These are phyloP conservation scores for Penicillium janthinellum DNA, from an alignment of 2,329 filamentous ascomycete species.

Conservation along the genomic window DNA sequence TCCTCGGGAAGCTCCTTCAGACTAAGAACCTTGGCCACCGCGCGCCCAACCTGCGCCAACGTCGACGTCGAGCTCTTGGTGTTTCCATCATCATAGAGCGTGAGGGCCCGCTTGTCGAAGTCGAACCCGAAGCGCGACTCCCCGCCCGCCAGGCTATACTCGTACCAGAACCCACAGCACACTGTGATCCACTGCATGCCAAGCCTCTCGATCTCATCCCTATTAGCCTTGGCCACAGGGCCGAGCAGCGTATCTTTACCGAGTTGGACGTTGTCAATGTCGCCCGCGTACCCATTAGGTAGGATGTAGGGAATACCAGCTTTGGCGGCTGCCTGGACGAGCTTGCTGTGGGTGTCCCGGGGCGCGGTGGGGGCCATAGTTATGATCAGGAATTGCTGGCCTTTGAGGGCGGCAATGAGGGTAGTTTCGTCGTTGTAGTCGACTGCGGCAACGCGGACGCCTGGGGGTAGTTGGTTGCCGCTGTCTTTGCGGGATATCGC, in stretches of 20 bases:
- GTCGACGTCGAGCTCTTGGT: conserved; percentile 47
- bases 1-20: conserved; percentile 48
- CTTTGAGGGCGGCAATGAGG: conserved; percentile 3
- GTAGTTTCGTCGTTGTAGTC: conserved; percentile 10
- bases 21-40: conserved; percentile 55
- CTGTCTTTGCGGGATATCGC: conserved; percentile 8
- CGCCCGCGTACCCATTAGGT: conserved; percentile 51
- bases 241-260: conserved; percentile 43
- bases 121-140: conserved; percentile 53
- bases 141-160: conserved; percentile 50
- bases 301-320: conserved; percentile 59
- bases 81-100: conserved; percentile 60
- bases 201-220: conserved; percentile 45
- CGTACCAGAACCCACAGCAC: conserved; percentile 56
- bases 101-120: conserved; percentile 45
- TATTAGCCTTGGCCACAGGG: conserved; percentile 21
- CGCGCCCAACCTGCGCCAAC: conserved; percentile 58
- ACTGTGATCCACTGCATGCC: conserved; percentile 51
- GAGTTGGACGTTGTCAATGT: conserved; percentile 35
- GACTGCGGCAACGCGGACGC: background rate
- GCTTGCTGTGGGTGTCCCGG: conserved; percentile 9
- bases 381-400: conserved; percentile 12
- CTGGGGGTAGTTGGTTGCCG: conserved; percentile 4
- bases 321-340: conserved; percentile 35
- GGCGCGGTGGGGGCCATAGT: conserved; percentile 2